Percentiles rank a stretch among this genome's conserved stretches.
phyloP scores from a whole-genome alignment of 306 rosid species.

The Cyclanthera cordifolia region DNA sequence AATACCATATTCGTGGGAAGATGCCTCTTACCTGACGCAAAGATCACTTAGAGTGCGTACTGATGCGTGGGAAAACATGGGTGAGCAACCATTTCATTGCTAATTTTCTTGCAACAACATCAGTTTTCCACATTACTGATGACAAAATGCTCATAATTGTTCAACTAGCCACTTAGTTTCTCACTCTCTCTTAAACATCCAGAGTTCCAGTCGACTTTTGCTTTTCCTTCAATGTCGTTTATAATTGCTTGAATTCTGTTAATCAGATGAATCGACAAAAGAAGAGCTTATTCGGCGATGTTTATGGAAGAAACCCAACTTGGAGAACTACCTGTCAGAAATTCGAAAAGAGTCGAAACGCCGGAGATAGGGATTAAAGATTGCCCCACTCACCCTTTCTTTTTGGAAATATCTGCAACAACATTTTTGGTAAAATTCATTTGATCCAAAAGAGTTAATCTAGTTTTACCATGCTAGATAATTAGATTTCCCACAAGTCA shows the following conservation, averaged over 20 bases:
- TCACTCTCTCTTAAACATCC: not conserved
- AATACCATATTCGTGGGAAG: slow-evolving; percentile 68
- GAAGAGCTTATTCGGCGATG: slow-evolving; percentile 70
- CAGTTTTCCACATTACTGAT: not conserved
- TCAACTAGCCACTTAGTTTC: not conserved
- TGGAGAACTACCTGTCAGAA: slow-evolving; percentile 61
- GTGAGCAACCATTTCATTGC: slow-evolving; percentile 25
- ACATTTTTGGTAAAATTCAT: slow-evolving; percentile 8
- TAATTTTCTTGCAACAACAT: not conserved
- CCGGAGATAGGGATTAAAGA: slow-evolving; percentile 33
- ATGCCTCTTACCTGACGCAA: slow-evolving; percentile 78
- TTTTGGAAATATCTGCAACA: too few relatives aligned
- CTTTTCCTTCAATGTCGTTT: not conserved
- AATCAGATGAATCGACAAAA: slow-evolving; percentile 61
- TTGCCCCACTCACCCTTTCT: not conserved
- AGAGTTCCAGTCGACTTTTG: not conserved
- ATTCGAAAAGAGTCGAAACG: slow-evolving; percentile 54
- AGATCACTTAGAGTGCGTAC: slow-evolving; percentile 54
- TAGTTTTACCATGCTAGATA: not conserved
- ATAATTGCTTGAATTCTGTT: not conserved
- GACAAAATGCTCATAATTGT: not conserved
- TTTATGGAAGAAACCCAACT: slow-evolving; percentile 67
- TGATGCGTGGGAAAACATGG: slow-evolving; percentile 60
- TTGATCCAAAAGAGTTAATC: slow-evolving; percentile 2
- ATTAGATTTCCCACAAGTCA: not conserved